A percentile compares a stretch with the other conserved stretches of the same genome.
Evolutionary conservation across 345 rosid species (phyloP).

Genomic region (Brassica rapa): DNA sequence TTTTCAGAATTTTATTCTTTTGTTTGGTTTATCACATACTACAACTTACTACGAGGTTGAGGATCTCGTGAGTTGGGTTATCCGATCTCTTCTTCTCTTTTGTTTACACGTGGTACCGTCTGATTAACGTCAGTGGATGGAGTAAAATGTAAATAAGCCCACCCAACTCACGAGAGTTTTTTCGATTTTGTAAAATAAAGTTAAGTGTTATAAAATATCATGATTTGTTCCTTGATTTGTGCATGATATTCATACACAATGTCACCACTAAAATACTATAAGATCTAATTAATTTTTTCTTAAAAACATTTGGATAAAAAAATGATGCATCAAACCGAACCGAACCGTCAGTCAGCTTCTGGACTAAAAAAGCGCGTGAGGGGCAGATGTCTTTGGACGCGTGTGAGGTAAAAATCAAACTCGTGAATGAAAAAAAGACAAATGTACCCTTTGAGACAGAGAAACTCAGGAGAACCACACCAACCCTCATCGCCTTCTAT

Average conservation of each 20-base stretch:
- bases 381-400: not conserved
- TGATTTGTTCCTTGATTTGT: not conserved
- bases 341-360: not conserved
- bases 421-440: not conserved
- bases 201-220: too few species aligned
- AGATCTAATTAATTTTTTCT: too few species aligned
- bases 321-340: not conserved
- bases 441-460: slow-evolving; percentile 14
- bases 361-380: not conserved
- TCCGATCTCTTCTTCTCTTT: slow-evolving; percentile 5
- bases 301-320: too few species aligned
- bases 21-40: not conserved
- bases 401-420: not conserved
- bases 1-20: not conserved
- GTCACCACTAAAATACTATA: not conserved
- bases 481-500: slow-evolving; percentile 35
- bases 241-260: not conserved
- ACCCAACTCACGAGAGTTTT: not conserved
- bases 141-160: not conserved
- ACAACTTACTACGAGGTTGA: slow-evolving; percentile 10
- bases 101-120: slow-evolving; percentile 3
- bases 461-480: slow-evolving; percentile 34
- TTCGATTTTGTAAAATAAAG: not conserved
- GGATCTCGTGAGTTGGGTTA: slow-evolving; percentile 18
- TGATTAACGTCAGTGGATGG: slow-evolving; percentile 1